A percentile compares a stretch with the other conserved stretches of the same genome.
Conservation (phyloP, 306 rosid species). For the Luffa aegyptiaca region DNA sequence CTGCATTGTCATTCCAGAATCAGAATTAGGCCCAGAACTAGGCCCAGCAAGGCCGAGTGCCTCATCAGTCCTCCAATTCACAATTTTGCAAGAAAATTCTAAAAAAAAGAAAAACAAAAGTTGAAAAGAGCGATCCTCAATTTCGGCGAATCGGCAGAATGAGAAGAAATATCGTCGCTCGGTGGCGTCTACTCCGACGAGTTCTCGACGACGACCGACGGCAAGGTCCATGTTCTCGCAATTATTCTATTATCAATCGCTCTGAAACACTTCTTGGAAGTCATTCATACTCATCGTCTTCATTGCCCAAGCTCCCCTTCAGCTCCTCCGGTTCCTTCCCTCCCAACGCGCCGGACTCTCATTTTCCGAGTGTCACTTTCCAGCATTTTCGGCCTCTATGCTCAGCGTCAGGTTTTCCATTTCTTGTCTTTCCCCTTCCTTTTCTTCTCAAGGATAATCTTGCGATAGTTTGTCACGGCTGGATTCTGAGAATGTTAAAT, state of each 20-base stretch:
- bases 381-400: conserved; percentile 7
- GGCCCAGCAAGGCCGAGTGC: background rate
- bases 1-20: background rate
- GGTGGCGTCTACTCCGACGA: conserved; percentile 17
- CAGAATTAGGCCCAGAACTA: background rate
- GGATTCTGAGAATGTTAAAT: background rate
- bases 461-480: background rate
- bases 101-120: background rate
- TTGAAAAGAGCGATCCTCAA: background rate
- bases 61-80: background rate
- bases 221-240: conserved; percentile 8
- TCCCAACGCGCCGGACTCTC: background rate
- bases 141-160: background rate
- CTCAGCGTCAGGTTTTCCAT: conserved; percentile 14
- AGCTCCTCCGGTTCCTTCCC: background rate
- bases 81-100: background rate
- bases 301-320: background rate
- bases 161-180: conserved; percentile 22
- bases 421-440: background rate
- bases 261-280: conserved; percentile 1
- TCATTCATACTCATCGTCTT: background rate
- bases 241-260: background rate
- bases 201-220: conserved; percentile 10
- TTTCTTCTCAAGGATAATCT: background rate
- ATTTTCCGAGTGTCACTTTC: background rate